Base-by-base conservation (phyloP, 306 rosid species). In the Sechiopsis laciniata region DNA sequence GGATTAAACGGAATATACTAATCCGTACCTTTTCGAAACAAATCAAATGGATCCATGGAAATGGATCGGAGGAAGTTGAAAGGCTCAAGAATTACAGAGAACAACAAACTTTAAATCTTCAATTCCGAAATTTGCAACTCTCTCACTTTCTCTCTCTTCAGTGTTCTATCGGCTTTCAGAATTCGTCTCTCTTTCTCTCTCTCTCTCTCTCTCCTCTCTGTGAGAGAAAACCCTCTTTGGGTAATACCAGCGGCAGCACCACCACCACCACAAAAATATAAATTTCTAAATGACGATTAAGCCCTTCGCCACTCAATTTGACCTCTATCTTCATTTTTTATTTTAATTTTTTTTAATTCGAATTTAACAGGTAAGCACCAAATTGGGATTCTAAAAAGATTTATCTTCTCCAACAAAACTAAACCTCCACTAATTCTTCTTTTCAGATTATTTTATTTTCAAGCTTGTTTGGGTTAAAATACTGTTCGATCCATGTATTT, bases 1-100 rank as follows among this genome's bases (percentile, higher is more conserved):
- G 45, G 59, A 69, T 50, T 90, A 90, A 80, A 72, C 54, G 29
- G 75, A 58, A 40, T 4, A 68, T 73, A 75, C 35, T 3, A 21
- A 19, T 17, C 1, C 62, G 74, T 77, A 93, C 97, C 97, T 88
- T 88, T 84, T 11, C 97, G 93, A 79, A 93, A 78, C 90, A 88
- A 88, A 84, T 88, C 90, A 74, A 86, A 86, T 59, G 93, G 85
- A 87, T 86, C 97, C 98, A 93, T 93, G 26, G 55, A 78, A 51
- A 68, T 62, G 73, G 63, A 73, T 72, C 19, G 74, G 78, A 71
- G 53, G 67, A 85, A 83, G 80, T 79, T 60, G 76, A 75, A 64
- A 22, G 74, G 76, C 73, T 21, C 35, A 32, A 57, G 52, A 69
- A 15, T 71, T 20, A 10, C 35, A 8, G 42, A 68, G 64, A 73